phyloP scores from a whole-genome alignment of 73 alveolate species.

The Blepharisma stoltei region DNA sequence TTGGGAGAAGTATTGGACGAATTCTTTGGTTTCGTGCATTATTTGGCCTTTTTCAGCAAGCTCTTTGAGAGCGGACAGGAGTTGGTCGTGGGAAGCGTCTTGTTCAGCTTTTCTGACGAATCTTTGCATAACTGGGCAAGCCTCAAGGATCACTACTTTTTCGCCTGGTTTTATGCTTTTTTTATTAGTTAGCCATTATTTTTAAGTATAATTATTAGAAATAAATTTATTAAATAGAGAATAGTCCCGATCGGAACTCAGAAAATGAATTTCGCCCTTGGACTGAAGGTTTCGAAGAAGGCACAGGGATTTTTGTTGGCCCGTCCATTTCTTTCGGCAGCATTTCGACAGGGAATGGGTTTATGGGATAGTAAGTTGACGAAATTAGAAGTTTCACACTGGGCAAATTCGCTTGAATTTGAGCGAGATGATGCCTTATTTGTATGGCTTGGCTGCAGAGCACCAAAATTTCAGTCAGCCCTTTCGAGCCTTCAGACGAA shows the following conservation, averaged over 20 bases:
- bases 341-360: background rate
- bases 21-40: background rate
- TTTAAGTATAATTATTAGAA: no score
- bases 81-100: conserved; percentile 3
- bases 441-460: background rate
- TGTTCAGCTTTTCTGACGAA: background rate
- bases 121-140: background rate
- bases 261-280: background rate
- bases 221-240: no score
- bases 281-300: background rate
- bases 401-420: background rate
- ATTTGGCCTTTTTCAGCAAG: conserved; percentile 27
- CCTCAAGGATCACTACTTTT: background rate
- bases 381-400: background rate
- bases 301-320: no score
- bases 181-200: no score
- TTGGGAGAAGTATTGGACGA: background rate
- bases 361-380: background rate
- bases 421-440: background rate
- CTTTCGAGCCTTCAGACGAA: background rate
- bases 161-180: background rate
- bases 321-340: background rate
- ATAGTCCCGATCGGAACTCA: background rate
- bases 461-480: conserved; percentile 13
- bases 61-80: conserved; percentile 9